Evolutionary conservation across 352 stramenopile genomes (phyloP), one percentile per base, ranked within the genome.

Genomic region (Phytopythium delawarense): DNA sequence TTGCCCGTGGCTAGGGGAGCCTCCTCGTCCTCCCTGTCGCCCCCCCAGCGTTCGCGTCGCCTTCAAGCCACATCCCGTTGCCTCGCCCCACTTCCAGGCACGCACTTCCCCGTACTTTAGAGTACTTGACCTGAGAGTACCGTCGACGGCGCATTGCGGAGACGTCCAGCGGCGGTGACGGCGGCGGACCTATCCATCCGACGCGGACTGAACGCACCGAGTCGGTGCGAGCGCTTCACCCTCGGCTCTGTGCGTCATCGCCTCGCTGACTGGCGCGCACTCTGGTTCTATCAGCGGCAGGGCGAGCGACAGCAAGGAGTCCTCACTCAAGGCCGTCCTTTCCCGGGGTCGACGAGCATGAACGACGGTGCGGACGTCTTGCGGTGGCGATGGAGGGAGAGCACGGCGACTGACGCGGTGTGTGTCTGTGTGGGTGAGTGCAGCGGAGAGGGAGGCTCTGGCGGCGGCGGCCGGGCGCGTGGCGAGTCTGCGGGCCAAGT

Each of bases 401-500:
- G 13, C 23, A 20, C 32, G 21, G 28, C 28, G 51, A 11, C 32
- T 15, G 4, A 30, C 16, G 7, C n/a, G n/a, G 39, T 20, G 45
- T 32, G n/a, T 51, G 44, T 7, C 6, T 49, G 45, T 51, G 45
- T 35, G 46, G 32, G 16, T 48, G 30, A 16, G 50, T 13, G 60
- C 62, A 77, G 79, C 86, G 37, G 74, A 86, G 52, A 70, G 78
- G 25, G 78, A 84, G 58, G 71, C 79, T 62, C 65, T 81, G 60
- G 75, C 76, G 37, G 66, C 77, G 21, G 63, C 75, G 37, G 69
- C 72, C 55, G 81, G 78, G 48, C 77, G 81, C 53, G 78, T 88
- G 32, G 70, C 71, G 45, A 87, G 81, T 55, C 60, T 90, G 49
- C 81, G 81, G 53, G 76, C 69, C 50, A 90, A 86, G 81, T 90